Conservation (phyloP, 2,329 filamentous ascomycete species). For the Aspergillus texensis region DNA sequence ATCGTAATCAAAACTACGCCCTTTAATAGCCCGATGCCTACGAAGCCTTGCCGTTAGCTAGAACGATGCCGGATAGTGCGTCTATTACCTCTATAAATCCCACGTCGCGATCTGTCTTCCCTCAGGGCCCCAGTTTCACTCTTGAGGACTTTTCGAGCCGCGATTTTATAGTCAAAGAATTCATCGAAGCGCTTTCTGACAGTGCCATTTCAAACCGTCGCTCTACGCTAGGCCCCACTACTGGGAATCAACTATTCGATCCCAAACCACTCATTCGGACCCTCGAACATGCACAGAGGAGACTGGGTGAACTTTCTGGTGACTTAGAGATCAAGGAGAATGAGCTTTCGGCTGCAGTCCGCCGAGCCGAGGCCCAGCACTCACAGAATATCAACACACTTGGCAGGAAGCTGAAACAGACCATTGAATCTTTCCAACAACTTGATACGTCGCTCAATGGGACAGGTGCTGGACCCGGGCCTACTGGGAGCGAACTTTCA, state of each 20-base stretch:
- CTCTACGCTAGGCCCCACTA: slow-evolving; percentile 60
- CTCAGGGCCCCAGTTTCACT: slow-evolving; percentile 78
- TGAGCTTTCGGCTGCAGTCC: slow-evolving; percentile 84
- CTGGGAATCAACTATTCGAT: slow-evolving; percentile 68
- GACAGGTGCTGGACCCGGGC: slow-evolving; percentile 37
- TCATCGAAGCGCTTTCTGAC: slow-evolving; percentile 90
- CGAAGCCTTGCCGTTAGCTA: slow-evolving; percentile 12
- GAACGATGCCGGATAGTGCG: slow-evolving; percentile 42
- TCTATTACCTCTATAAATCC: slow-evolving; percentile 43
- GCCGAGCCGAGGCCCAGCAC: slow-evolving; percentile 88
- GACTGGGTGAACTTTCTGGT: slow-evolving; percentile 61
- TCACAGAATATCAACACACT: slow-evolving; percentile 86
- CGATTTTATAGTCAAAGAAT: slow-evolving; percentile 98
- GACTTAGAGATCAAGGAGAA: slow-evolving; percentile 90
- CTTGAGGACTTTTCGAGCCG: slow-evolving; percentile 85
- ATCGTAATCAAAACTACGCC: background rate
- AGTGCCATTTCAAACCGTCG: slow-evolving; percentile 76
- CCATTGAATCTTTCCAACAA: slow-evolving; percentile 87
- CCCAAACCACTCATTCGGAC: slow-evolving; percentile 95
- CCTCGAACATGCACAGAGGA: slow-evolving; percentile 72
- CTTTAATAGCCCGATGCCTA: slow-evolving; percentile 5
- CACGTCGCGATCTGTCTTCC: slow-evolving; percentile 69
- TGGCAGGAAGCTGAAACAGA: slow-evolving; percentile 85
- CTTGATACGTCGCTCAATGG: slow-evolving; percentile 82
- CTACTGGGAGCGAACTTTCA: slow-evolving; percentile 30